phyloP scores from a whole-genome alignment of 148 eudicot genomes.

The Cornus suecica region DNA sequence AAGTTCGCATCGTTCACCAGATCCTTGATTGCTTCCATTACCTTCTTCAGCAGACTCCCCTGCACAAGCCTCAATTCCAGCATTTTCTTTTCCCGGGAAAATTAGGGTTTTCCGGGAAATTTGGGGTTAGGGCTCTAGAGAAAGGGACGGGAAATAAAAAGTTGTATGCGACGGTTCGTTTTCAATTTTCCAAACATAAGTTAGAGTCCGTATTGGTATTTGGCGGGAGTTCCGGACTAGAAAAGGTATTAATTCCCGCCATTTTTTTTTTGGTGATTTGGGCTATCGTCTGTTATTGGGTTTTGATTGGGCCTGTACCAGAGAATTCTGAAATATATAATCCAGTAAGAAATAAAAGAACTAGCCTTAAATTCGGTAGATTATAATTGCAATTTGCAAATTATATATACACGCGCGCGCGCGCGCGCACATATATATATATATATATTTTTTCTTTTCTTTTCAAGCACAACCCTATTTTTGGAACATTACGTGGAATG shows the following conservation, averaged over 20 bases:
- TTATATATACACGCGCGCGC: too few relatives aligned
- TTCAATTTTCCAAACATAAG: not conserved
- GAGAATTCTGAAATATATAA: not conserved
- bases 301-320: not conserved
- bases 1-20: conserved; percentile 74
- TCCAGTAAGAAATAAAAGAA: too few relatives aligned
- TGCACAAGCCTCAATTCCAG: conserved; percentile 67
- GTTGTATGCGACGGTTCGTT: not conserved
- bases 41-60: conserved; percentile 76
- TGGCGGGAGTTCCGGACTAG: too few relatives aligned
- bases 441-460: too few relatives aligned
- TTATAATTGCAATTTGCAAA: too few relatives aligned
- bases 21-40: conserved; percentile 67
- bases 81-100: conserved; percentile 29
- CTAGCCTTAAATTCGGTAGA: too few relatives aligned
- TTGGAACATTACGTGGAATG: too few relatives aligned
- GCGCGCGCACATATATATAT: too few relatives aligned
- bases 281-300: not conserved
- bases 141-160: not conserved
- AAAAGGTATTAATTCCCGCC: not conserved
- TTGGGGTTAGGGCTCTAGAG: conserved; percentile 11
- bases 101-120: conserved; percentile 21
- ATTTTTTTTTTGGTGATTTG: not conserved
- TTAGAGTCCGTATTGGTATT: too few relatives aligned
- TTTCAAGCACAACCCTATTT: too few relatives aligned